These are phyloP conservation scores for Syzygium aromaticum DNA, from an alignment of 345 rosid genomes.

Conservation along the genomic window DNA sequence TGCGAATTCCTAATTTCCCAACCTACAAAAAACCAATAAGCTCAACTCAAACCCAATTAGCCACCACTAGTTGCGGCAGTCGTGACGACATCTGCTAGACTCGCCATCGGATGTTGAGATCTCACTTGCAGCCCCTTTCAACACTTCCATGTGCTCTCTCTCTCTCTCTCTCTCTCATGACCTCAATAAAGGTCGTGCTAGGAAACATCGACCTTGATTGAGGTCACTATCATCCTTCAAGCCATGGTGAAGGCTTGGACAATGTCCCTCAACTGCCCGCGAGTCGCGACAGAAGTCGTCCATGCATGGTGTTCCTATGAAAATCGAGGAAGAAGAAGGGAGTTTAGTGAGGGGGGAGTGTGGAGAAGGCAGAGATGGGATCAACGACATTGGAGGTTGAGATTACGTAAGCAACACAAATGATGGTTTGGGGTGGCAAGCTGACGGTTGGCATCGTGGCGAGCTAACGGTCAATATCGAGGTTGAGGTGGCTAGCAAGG, in stretches of 20 bases:
- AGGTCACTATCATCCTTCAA: neutral
- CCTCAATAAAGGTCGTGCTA: neutral
- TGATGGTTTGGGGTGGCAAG: neutral
- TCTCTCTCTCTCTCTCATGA: neutral
- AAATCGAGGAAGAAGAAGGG: neutral
- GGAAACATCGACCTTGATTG: neutral
- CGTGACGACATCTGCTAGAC: neutral
- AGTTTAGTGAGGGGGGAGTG: neutral
- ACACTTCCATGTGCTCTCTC: neutral
- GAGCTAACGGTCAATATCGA: neutral
- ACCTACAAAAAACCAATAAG: neutral
- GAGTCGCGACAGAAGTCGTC: neutral
- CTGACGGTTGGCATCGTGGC: neutral
- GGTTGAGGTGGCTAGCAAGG: too few relatives aligned
- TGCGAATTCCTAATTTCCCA: neutral
- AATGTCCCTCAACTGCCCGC: neutral
- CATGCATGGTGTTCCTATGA: neutral
- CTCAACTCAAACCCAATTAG: neutral
- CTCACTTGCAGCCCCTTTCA: neutral
- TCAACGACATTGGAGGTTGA: neutral
- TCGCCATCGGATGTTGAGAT: neutral
- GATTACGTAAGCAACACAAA: neutral
- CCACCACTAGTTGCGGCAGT: neutral
- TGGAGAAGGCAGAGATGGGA: neutral
- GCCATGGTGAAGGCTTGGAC: neutral